Conservation (phyloP, 176 grass and related monocot genomes). For the Oryza punctata region DNA sequence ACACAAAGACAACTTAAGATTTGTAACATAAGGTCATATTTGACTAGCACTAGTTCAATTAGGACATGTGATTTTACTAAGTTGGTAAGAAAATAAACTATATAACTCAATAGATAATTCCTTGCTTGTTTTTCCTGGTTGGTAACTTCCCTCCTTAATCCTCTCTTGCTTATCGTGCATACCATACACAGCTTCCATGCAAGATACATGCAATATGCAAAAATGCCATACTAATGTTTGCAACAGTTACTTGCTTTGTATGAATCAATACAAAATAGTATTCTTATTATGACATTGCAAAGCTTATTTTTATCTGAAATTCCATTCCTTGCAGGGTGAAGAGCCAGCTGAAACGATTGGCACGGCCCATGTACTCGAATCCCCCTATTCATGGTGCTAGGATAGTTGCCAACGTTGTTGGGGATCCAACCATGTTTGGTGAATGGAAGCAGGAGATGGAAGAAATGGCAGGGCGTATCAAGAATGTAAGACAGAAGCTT, state of each 20-base stretch:
- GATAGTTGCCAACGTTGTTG: constrained; percentile 93
- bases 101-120: too few species aligned
- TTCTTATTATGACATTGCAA: not conserved
- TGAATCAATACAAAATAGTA: not conserved
- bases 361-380: constrained; percentile 94
- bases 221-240: not conserved
- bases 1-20: not conserved
- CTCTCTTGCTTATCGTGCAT: not conserved
- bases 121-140: not conserved
- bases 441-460: constrained; percentile 98
- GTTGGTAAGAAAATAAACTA: too few species aligned
- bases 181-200: not conserved
- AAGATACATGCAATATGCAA: not conserved
- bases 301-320: not conserved
- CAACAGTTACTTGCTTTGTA: not conserved
- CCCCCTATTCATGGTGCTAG: constrained; percentile 87
- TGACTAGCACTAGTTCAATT: not conserved
- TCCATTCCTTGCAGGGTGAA: constrained; percentile 65
- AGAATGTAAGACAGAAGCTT: constrained; percentile 84
- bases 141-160: not conserved
- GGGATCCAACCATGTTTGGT: constrained; percentile 77
- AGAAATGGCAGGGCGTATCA: constrained; percentile 90
- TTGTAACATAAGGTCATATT: not conserved
- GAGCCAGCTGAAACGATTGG: constrained; percentile 95
- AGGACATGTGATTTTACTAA: too few species aligned